Base-by-base conservation (phyloP, 345 rosid species). In the Lepidium aucheri region DNA sequence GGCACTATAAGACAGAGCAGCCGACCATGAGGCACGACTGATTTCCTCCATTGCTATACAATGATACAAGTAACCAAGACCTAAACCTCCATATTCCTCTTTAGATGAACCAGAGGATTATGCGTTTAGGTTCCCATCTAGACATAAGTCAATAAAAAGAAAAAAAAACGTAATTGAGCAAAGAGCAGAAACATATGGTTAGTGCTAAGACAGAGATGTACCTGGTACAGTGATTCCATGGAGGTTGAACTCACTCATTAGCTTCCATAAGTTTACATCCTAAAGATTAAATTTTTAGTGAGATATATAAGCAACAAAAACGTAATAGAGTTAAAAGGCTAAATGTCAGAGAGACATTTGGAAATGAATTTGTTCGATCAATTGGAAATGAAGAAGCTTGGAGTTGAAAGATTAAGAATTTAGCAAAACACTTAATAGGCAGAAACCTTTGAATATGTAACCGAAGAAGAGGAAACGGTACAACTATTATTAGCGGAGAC, bases 31-130 rank as follows among this genome's bases (percentile, higher is more conserved):
- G 24, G 98, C 97, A 35, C 88, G 85, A 60, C 96, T 90, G 75
- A 93, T 76, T 78, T 90, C 96, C 73, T 93, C 98, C 88, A 93
- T 69, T 5, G 96, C 96, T 73, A 90, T 75, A 67, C 98, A 90
- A 59, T 90, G 97, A 68, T 86, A 93, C 83, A 89, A 77, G 74
- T 93, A 93, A 73, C 97, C 97, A 69, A 93, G 98, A 53, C 97
- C 96, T 74, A 93, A 83, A 50, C 98, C 97, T 74, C 98, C 98
- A 76, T 84, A 85, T 72, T 85, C 97, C 94, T 87, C 98, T 93
- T 45, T 50, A 76, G 53, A 39, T 68, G 15, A 61, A 67, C 20
- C 26, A 59, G 1, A 32, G 15, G 8, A 54, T 22, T 14, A 56
- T n/a, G 35, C 3, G 6, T 20, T 38, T 15, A 64, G 13, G 30